Evolutionary conservation across 2,329 filamentous ascomycete genomes (phyloP).

Genomic region (Xylariaceae sp.): DNA sequence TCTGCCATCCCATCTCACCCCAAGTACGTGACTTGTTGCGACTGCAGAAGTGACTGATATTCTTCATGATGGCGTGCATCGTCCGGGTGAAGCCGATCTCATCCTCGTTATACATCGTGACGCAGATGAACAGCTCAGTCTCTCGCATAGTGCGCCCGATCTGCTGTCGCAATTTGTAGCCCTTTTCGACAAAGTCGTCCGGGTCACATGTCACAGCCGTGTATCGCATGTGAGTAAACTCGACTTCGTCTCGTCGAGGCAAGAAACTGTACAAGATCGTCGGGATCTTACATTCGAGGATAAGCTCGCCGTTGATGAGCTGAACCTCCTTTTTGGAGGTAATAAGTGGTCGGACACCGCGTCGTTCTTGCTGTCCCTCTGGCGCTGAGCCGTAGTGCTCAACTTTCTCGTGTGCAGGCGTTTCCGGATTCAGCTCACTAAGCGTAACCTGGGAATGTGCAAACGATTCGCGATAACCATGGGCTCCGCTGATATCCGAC

Average conservation of each 20-base stretch:
- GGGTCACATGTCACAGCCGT: constrained; percentile 94
- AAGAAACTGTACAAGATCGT: constrained; percentile 97
- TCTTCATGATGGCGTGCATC: constrained; percentile 97
- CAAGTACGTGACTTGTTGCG: constrained; percentile 92
- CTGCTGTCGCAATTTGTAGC: constrained; percentile 86
- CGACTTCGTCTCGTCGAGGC: constrained; percentile 84
- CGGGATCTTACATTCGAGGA: constrained; percentile 97
- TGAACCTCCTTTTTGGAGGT: constrained; percentile 92
- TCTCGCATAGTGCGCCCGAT: constrained; percentile 89
- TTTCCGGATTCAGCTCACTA: constrained; percentile 42
- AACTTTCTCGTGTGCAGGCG: constrained; percentile 50
- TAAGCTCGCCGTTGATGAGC: constrained; percentile 94
- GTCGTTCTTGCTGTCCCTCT: constrained; percentile 77
- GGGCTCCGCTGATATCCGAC: constrained; percentile 50
- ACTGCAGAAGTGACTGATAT: constrained; percentile 97
- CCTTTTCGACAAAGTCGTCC: constrained; percentile 77
- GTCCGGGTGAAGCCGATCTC: constrained; percentile 93
- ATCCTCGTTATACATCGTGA: constrained; percentile 99
- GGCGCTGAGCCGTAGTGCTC: constrained; percentile 88
- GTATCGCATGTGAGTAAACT: constrained; percentile 97
- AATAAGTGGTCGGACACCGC: constrained; percentile 81
- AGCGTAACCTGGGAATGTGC: constrained; percentile 52
- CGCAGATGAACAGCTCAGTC: constrained; percentile 91
- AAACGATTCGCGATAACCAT: constrained; percentile 58
- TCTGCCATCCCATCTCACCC: constrained; percentile 99